Base-by-base conservation (phyloP, 495 filamentous ascomycete genomes). In the Penicillium coprophilum region DNA sequence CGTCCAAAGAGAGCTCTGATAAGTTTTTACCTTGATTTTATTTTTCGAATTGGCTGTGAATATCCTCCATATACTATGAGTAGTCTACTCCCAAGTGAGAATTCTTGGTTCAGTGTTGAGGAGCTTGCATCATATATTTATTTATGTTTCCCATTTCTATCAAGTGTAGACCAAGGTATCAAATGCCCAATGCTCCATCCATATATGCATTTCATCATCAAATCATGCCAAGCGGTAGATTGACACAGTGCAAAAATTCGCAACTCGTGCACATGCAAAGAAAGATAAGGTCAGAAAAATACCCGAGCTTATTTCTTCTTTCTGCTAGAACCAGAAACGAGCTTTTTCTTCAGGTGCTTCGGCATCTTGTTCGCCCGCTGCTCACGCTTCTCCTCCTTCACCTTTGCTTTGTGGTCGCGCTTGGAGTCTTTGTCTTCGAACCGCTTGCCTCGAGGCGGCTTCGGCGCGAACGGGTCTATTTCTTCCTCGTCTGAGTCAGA, bases 371-470 rank as follows among this genome's bases (percentile, higher is more conserved):
- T 87, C 67, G 93, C 91, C 55, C 94, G 76, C 71, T 90, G 85
- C 68, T 96, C 92, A 41, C 89, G 84, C 75, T 96, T 96, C 60
- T 90, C 93, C 66, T 96, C 95, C 73, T 97, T 97, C 50, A 96
- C 89, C 30, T 88, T 86, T 61, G 82, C 78, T 73, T 98, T 98
- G 64, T 96, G 93, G 56, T 85, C 84, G 77, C 86, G 89, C 75
- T 96, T 97, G 31, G 76, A 80, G 17, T 92, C 90, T 72, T 97
- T 97, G 64, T 97, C 91, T 66, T 92, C 85, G 65, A 93, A 92
- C 40, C 86, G 84, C 77, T 93, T 96, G 4, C 94, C 94, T 8
- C 95, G 77, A 4, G 94, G 94, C 15, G 72, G 68, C 23, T 85
- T 85, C 64, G 89, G 83, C 19, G 77, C 80, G 53, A 89, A 89